These are phyloP conservation scores for Aspergillus aculeatus DNA, from an alignment of 2,329 filamentous ascomycete genomes.

Conservation along the genomic window DNA sequence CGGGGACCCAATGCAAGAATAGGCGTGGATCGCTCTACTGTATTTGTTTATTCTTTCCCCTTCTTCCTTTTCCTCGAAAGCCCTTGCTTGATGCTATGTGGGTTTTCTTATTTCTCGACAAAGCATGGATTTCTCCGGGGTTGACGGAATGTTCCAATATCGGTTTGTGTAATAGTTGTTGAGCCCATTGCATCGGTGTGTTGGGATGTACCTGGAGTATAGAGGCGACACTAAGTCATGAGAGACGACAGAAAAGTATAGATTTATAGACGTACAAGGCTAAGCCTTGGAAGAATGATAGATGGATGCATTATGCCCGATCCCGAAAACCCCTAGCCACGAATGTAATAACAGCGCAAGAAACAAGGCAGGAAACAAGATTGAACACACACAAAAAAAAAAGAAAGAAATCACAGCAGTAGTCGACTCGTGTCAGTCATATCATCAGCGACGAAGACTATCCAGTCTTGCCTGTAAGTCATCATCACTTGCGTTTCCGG, in stretches of 20 bases:
- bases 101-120: too few relatives aligned
- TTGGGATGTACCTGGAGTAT: not conserved
- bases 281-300: not conserved
- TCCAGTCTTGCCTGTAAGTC: conserved; percentile 92
- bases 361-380: not conserved
- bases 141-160: not conserved
- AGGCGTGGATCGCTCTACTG: too few relatives aligned
- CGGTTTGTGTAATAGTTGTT: not conserved
- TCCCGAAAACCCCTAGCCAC: not conserved
- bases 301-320: not conserved
- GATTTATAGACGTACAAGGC: conserved; percentile 7
- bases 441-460: conserved; percentile 64
- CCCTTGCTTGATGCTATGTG: too few relatives aligned
- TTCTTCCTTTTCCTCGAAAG: too few relatives aligned
- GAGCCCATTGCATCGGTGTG: not conserved
- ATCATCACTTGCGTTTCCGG: conserved; percentile 66
- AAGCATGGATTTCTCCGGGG: not conserved
- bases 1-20: too few relatives aligned
- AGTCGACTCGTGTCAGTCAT: not conserved
- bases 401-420: not conserved
- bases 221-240: not conserved
- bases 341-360: not conserved
- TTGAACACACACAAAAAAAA: not conserved
- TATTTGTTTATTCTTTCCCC: too few relatives aligned
- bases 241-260: too few relatives aligned